Conservation (phyloP, 2,329 filamentous ascomycete species). For the Alternaria burnsii region DNA sequence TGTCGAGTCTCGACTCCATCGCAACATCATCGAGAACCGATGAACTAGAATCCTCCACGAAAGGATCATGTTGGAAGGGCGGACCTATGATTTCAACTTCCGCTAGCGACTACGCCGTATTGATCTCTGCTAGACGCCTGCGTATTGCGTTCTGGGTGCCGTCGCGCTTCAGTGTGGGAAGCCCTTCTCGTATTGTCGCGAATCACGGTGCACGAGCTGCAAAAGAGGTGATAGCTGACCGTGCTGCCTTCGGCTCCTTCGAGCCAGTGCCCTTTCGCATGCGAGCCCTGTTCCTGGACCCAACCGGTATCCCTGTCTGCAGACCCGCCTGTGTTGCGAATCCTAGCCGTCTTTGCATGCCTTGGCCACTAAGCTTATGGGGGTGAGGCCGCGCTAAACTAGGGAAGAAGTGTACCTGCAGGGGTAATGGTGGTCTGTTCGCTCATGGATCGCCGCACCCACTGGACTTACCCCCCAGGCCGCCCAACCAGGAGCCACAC, state of each 20-base stretch:
- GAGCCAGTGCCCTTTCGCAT: conserved; percentile 32
- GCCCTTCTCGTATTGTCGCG: conserved; percentile 15
- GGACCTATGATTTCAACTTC: background rate
- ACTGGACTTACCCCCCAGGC: conserved; percentile 26
- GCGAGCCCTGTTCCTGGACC: conserved; percentile 38
- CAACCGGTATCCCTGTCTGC: conserved; percentile 27
- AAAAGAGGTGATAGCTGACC: conserved; percentile 8
- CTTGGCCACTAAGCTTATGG: conserved; percentile 33
- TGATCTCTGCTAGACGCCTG: conserved; percentile 11
- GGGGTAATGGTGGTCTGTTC: conserved; percentile 33
- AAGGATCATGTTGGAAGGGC: conserved; percentile 9
- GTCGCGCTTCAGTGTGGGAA: conserved; percentile 18
- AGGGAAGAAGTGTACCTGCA: conserved; percentile 32
- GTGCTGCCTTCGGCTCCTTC: conserved; percentile 21
- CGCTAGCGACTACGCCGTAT: conserved; percentile 13
- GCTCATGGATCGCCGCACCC: conserved; percentile 40
- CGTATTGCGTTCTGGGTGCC: background rate
- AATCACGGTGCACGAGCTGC: conserved; percentile 27
- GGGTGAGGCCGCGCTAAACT: conserved; percentile 31
- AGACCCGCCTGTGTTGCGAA: conserved; percentile 30
- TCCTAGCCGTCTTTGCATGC: conserved; percentile 31
- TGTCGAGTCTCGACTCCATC: conserved; percentile 8
- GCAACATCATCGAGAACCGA: conserved; percentile 5
- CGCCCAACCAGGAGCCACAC: conserved; percentile 42
- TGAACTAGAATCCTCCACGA: conserved; percentile 1